These are phyloP conservation scores for Amphichorda felina DNA, from an alignment of 2,329 filamentous ascomycete genomes.

Conservation along the genomic window DNA sequence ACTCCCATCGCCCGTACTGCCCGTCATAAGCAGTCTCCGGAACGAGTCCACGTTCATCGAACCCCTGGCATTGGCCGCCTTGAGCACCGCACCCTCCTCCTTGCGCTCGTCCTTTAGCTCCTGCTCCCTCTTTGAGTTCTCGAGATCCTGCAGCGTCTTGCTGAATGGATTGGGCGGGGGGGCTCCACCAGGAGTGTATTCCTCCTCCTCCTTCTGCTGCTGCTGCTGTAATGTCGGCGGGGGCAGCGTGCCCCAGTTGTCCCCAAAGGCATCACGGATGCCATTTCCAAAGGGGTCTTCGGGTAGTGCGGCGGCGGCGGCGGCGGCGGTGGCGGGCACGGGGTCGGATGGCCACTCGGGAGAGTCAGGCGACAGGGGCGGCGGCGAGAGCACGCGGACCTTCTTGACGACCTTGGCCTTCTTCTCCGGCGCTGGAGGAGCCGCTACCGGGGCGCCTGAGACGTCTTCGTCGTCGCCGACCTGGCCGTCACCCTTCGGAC, in stretches of 20 bases:
- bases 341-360: constrained; percentile 17
- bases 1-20: constrained; percentile 34
- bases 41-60: constrained; percentile 70
- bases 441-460: too few species aligned
- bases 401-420: constrained; percentile 49
- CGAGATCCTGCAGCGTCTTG: constrained; percentile 40
- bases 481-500: neutral
- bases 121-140: constrained; percentile 20
- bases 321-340: neutral
- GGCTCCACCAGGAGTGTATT: constrained; percentile 1
- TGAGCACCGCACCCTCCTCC: constrained; percentile 18
- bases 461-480: neutral
- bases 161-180: constrained; percentile 34
- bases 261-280: neutral
- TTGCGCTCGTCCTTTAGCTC: constrained; percentile 16
- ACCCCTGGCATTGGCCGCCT: constrained; percentile 20
- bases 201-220: neutral
- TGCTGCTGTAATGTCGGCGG: constrained; percentile 2
- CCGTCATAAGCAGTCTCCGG: constrained; percentile 63
- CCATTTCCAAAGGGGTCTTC: constrained; percentile 18
- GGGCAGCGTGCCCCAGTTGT: too few species aligned
- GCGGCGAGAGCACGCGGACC: constrained; percentile 55
- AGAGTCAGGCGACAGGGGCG: constrained; percentile 46
- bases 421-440: too few species aligned
- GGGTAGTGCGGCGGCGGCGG: too few species aligned